These are phyloP conservation scores for Lippia alba DNA, from an alignment of 305 asterid species.

Conservation along the genomic window DNA sequence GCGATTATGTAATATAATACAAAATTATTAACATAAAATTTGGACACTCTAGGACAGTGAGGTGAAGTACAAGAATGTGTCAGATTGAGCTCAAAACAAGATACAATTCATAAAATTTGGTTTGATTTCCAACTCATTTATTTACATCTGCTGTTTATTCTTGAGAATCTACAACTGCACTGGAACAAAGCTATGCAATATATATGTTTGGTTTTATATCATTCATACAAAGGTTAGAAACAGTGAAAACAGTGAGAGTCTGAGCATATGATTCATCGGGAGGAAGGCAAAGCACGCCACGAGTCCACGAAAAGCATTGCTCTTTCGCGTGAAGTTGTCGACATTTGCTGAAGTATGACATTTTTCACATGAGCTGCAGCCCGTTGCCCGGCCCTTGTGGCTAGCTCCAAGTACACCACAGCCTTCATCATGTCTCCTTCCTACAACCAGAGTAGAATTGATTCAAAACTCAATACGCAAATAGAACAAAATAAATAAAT, in stretches of 20 bases:
- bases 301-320: slow-evolving; percentile 63
- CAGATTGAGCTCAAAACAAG: no score
- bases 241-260: background rate
- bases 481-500: background rate
- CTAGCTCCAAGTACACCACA: slow-evolving; percentile 82
- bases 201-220: background rate
- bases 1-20: background rate
- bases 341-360: slow-evolving; percentile 63
- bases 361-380: slow-evolving; percentile 72
- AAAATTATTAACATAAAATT: background rate
- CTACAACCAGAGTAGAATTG: slow-evolving; percentile 39
- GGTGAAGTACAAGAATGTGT: no score
- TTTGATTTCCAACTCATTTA: background rate
- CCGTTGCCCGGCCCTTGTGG: slow-evolving; percentile 73
- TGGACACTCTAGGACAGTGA: no score
- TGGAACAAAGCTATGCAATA: background rate
- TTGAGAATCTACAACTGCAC: background rate
- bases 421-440: slow-evolving; percentile 91
- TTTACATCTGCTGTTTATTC: slow-evolving; percentile 24
- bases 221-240: background rate
- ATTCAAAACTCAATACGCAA: background rate
- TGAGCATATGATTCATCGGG: slow-evolving; percentile 39
- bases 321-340: slow-evolving; percentile 52
- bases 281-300: slow-evolving; percentile 68
- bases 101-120: no score